Evolutionary conservation across 768 basidiomycete genomes (phyloP), one percentile per base, ranked within the genome.

Genomic region (Lyophyllum atratum): DNA sequence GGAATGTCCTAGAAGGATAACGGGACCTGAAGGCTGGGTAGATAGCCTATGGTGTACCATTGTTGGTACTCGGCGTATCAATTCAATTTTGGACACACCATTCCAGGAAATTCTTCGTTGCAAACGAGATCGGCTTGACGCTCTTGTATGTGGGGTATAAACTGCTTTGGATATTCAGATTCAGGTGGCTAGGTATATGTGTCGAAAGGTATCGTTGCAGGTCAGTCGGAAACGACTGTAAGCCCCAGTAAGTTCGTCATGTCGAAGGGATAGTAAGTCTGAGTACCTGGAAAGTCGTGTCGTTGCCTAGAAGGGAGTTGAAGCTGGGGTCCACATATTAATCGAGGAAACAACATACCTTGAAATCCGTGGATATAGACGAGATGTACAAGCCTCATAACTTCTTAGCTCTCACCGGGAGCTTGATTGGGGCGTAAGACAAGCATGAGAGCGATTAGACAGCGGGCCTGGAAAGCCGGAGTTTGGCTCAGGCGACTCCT

Each of bases 91-190:
- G 21, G 33, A 60, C 72, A 10, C 29, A 84, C 84, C 84, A 85
- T 74, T 76, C 76, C 44, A 85, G 67, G 61, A 85, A 83, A 63
- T 81, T 82, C 60, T 70, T 72, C 6, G 80, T 79, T 1, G 82
- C 83, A 54, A 71, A 63, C 2, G 78, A 74, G 28, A 85, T 76
- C 1, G 83, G 81, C 56, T 81, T 83, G 17, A 76, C 71, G 62
- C 79, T 82, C 73, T 82, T 84, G 64, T 85, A 85, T 0, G 83
- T 84, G 3, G 84, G 84, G 70, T 85, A 85, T 59, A 85, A 39
- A 54, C 79, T 83, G 54, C 71, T 77, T 56, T 76, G 73, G 19
- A 84, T 66, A 50, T 71, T 72, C 43, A 82, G 60, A 34, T 69
- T 69, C 2, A 75, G 62, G 52, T 74, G 65, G 1, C 60, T 26